phyloP scores from a whole-genome alignment of 177 flowering plant species.

The Telopea speciosissima region DNA sequence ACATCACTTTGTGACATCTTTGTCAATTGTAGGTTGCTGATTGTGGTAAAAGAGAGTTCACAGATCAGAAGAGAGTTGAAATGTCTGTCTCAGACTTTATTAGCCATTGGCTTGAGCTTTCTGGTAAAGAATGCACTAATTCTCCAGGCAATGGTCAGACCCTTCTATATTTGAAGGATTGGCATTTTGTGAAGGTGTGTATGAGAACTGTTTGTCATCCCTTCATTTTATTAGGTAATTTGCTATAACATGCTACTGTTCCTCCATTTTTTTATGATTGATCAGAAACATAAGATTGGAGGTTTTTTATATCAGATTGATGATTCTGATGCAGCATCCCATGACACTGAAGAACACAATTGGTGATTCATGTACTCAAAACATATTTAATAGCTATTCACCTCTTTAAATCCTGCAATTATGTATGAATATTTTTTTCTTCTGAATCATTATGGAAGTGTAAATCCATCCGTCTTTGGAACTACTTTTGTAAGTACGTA shows the following conservation, averaged over 20 bases:
- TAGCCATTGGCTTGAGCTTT: conserved; percentile 39
- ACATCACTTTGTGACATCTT: background rate
- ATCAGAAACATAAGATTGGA: background rate
- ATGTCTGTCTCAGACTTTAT: conserved; percentile 81
- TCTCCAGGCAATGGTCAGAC: conserved; percentile 20
- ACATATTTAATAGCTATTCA: background rate
- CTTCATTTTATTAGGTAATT: background rate
- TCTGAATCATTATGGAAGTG: too few relatives aligned
- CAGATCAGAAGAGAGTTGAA: conserved; percentile 81
- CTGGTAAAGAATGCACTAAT: conserved; percentile 12
- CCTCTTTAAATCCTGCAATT: background rate
- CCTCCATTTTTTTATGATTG: background rate
- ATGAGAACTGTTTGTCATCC: background rate
- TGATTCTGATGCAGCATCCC: background rate
- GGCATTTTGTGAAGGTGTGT: conserved; percentile 93
- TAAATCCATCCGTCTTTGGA: too few relatives aligned
- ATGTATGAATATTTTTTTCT: background rate
- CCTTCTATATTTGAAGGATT: conserved; percentile 80
- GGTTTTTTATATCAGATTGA: background rate
- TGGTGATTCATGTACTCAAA: background rate
- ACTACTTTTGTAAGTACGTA: too few relatives aligned
- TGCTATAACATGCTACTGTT: background rate
- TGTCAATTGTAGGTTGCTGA: conserved; percentile 64
- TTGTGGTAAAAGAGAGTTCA: conserved; percentile 65
- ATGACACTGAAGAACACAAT: background rate